phyloP scores from a whole-genome alignment of 192 early-diverging fungal species.

The Backusella liffmaniae region DNA sequence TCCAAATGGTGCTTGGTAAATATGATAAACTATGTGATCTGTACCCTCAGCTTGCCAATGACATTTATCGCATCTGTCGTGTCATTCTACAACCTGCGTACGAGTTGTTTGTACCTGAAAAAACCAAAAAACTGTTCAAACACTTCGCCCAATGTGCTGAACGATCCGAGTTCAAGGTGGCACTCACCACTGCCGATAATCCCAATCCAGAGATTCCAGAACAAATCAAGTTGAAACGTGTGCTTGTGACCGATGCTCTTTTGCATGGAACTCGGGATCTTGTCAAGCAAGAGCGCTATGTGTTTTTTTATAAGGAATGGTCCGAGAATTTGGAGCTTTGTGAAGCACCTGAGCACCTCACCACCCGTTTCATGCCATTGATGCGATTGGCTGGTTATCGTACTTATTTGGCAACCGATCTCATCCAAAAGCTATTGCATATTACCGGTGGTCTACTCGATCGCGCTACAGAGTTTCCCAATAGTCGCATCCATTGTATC shows the following conservation, averaged over 20 bases:
- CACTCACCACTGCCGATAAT: background rate
- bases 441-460: slow-evolving; percentile 13
- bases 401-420: slow-evolving; percentile 35
- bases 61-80: slow-evolving; percentile 60
- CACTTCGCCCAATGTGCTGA: slow-evolving; percentile 25
- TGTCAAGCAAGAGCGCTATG: slow-evolving; percentile 30
- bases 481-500: slow-evolving; percentile 5
- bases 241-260: slow-evolving; percentile 1
- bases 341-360: slow-evolving; percentile 26
- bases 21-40: slow-evolving; percentile 50
- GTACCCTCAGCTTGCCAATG: slow-evolving; percentile 58
- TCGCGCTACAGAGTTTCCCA: slow-evolving; percentile 13
- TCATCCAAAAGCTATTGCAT: slow-evolving; percentile 20
- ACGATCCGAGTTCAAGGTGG: slow-evolving; percentile 16
- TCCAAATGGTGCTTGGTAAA: slow-evolving; percentile 50
- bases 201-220: slow-evolving; percentile 1
- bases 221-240: slow-evolving; percentile 9
- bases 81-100: slow-evolving; percentile 60
- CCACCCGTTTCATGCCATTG: slow-evolving; percentile 35
- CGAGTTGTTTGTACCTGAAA: slow-evolving; percentile 36
- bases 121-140: slow-evolving; percentile 18
- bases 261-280: slow-evolving; percentile 17
- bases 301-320: slow-evolving; percentile 67
- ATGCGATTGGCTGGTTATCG: slow-evolving; percentile 45
- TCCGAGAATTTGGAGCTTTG: slow-evolving; percentile 41